Evolutionary conservation across 148 eudicot species (phyloP).

Genomic region (Polygonum maritimum): DNA sequence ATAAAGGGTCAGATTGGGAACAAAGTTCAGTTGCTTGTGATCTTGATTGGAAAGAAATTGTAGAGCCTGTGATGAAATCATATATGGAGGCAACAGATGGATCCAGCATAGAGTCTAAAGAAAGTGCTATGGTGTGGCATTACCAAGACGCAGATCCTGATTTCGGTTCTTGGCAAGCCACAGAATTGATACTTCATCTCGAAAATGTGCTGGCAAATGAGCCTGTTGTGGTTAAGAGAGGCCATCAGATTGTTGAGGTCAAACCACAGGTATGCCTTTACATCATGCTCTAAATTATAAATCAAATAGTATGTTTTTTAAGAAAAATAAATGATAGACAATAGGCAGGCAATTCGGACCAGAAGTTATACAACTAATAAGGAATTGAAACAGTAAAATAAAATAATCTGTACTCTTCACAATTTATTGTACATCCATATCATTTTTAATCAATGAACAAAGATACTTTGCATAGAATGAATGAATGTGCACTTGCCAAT

Average conservation of each 20-base stretch:
- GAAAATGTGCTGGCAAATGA: constrained; percentile 81
- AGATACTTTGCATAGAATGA: too few relatives aligned
- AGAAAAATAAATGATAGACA: not conserved
- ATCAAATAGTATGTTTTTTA: not conserved
- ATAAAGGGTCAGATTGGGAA: constrained; percentile 50
- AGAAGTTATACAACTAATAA: too few relatives aligned
- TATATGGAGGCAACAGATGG: constrained; percentile 87
- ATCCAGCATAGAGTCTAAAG: constrained; percentile 62
- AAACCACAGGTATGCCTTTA: constrained; percentile 56
- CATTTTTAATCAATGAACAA: too few relatives aligned
- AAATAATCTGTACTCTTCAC: too few relatives aligned
- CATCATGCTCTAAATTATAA: not conserved
- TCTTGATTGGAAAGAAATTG: constrained; percentile 81
- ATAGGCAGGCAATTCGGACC: too few relatives aligned
- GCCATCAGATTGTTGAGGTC: constrained; percentile 72
- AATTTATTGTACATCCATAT: too few relatives aligned
- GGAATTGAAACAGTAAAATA: too few relatives aligned
- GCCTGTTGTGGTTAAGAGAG: constrained; percentile 63
- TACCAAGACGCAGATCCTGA: constrained; percentile 82
- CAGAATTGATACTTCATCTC: constrained; percentile 67
- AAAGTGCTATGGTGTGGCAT: constrained; percentile 83
- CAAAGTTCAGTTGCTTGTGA: constrained; percentile 24
- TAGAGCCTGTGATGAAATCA: constrained; percentile 58
- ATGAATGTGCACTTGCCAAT: too few relatives aligned
- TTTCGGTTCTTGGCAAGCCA: constrained; percentile 82